Evolutionary conservation across 2,329 filamentous ascomycete species (phyloP).

Genomic region (Sarocladium kiliense): DNA sequence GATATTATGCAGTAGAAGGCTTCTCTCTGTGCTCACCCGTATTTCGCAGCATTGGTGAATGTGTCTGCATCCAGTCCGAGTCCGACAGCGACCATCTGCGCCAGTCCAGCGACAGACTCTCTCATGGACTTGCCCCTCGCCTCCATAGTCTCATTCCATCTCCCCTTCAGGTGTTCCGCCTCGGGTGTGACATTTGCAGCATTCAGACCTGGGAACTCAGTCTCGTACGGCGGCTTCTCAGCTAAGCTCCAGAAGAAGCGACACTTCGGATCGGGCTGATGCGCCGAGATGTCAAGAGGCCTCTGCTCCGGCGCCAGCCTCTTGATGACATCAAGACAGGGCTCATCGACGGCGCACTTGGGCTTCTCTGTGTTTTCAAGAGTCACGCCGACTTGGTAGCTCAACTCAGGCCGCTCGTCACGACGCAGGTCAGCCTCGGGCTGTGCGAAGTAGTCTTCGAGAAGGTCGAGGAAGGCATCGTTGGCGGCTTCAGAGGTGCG

Average conservation of each 20-base stretch:
- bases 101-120: constrained; percentile 52
- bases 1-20: too few species aligned
- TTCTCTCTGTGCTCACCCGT: constrained; percentile 39
- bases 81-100: constrained; percentile 54
- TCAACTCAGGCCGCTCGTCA: constrained; percentile 53
- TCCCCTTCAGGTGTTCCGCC: constrained; percentile 39
- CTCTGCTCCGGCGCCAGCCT: constrained; percentile 49
- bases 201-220: constrained; percentile 50
- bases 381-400: constrained; percentile 58
- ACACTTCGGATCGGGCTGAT: constrained; percentile 56
- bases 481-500: constrained; percentile 53
- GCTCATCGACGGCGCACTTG: constrained; percentile 58
- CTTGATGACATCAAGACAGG: constrained; percentile 51
- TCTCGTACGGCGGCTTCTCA: constrained; percentile 47
- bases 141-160: constrained; percentile 51
- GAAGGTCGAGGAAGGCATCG: constrained; percentile 51
- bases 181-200: constrained; percentile 49
- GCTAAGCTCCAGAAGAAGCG: constrained; percentile 60
- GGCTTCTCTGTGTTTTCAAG: constrained; percentile 60
- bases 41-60: constrained; percentile 50
- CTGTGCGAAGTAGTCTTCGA: constrained; percentile 62
- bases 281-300: constrained; percentile 51
- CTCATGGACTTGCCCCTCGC: constrained; percentile 57
- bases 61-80: constrained; percentile 46
- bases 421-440: constrained; percentile 37